Percentiles rank a stretch among this genome's conserved stretches.
Evolutionary conservation across 176 grass and related monocot species (phyloP).

Genomic region (Themeda triandra): DNA sequence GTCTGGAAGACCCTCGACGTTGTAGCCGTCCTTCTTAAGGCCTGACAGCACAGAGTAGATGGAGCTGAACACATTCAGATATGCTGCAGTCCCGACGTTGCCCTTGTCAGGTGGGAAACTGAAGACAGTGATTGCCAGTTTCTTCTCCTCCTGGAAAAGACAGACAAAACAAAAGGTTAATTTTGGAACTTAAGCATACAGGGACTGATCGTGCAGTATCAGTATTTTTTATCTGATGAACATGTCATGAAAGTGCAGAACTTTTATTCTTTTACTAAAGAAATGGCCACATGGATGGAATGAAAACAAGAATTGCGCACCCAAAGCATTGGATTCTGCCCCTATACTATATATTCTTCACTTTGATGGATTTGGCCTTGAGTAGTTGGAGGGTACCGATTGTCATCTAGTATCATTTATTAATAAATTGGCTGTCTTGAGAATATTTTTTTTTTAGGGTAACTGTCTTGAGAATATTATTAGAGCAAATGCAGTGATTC

Average conservation of each 20-base stretch:
- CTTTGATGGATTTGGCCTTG: slow-evolving; percentile 9
- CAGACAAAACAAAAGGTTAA: neutral
- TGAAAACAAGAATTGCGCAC: neutral
- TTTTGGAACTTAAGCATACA: neutral
- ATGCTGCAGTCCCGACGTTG: slow-evolving; percentile 88
- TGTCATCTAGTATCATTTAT: neutral
- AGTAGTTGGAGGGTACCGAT: neutral
- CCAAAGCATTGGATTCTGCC: neutral
- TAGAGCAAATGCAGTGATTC: too few relatives aligned
- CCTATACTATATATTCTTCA: neutral
- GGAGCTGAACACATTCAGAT: slow-evolving; percentile 93
- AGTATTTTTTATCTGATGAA: neutral
- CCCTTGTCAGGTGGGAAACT: slow-evolving; percentile 99
- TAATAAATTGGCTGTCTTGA: neutral
- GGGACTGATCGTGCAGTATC: neutral
- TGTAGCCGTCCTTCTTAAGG: slow-evolving; percentile 81
- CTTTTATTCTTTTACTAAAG: neutral
- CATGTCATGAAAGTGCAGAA: slow-evolving; percentile 8
- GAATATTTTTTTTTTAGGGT: too few relatives aligned
- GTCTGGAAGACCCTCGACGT: slow-evolving; percentile 84
- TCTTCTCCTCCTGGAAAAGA: slow-evolving; percentile 64
- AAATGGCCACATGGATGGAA: neutral
- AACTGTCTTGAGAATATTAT: too few relatives aligned
- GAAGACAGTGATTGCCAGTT: slow-evolving; percentile 91
- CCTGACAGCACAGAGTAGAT: slow-evolving; percentile 77